Evolutionary conservation across 805 yeast genomes (phyloP), one percentile per base, ranked within the genome.

Genomic region (Debaryomyces hansenii): DNA sequence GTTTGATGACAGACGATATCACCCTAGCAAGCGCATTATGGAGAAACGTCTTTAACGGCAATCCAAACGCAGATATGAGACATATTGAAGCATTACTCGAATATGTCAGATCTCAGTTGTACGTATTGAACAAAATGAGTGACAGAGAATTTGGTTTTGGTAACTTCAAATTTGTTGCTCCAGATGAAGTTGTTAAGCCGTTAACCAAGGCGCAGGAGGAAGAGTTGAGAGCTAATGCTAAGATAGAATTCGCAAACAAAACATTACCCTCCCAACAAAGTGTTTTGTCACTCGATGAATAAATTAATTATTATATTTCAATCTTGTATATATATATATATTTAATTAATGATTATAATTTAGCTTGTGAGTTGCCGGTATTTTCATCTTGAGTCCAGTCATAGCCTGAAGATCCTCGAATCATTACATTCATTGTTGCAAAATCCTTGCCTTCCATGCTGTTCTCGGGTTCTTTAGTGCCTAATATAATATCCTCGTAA

Each of bases 71-170:
- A 15, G 96, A 92, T 66, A 75, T 85, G 66, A 82, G 87, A 47
- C 90, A 90, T 50, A 71, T 94, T 37, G 97, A 91, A 65, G 91
- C 94, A 11, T 75, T 87, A 55, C 88, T 91, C n/a, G 88, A 89
- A 52, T 94, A 92, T 62, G 85, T 90, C 21, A 83, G 97, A 64
- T 85, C 88, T 56, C 96, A 94, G 63, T 70, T 94, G 42, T 94
- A 91, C 61, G 92, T 94, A 12, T 72, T 94, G 59, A 86, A 86
- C 62, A 84, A 84, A 63, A 81, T 90, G 76, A 79, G 90, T 28
- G 99, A 94, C 64, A 78, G 96, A 56, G 96, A 92, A 55, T 92
- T 94, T 72, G 97, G 95, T 1, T 82, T 87, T 55, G 99, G 99
- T 28, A 82, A 84, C 56, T 90, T 91, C 66, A 77, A 76, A 46